A percentile compares a stretch with the other conserved stretches of the same genome.
Conservation (phyloP, 768 basidiomycete genomes). For the Tephrocybe sp. region DNA sequence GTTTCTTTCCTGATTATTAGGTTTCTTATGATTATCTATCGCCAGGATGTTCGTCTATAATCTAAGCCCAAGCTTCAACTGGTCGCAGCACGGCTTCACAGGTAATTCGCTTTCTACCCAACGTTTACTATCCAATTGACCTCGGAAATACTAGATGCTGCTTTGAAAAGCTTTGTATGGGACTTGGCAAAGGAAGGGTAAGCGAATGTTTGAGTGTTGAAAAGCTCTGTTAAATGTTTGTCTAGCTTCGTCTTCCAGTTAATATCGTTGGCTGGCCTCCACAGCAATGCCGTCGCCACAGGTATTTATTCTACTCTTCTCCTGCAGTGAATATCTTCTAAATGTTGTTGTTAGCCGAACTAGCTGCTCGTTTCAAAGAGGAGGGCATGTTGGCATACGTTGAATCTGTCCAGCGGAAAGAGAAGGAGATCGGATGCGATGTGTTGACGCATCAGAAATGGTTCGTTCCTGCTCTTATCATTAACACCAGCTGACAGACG, state of each 20-base stretch:
- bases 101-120: constrained; percentile 32
- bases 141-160: constrained; percentile 47
- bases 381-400: constrained; percentile 95
- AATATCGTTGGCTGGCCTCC: constrained; percentile 87
- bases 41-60: constrained; percentile 87
- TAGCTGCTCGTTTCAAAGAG: constrained; percentile 74
- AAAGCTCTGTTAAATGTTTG: constrained; percentile 4
- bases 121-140: constrained; percentile 2
- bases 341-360: constrained; percentile 61
- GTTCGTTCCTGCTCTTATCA: constrained; percentile 34
- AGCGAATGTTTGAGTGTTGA: constrained; percentile 14
- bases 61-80: constrained; percentile 92
- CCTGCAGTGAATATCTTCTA: no score
- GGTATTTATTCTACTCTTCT: constrained; percentile 38
- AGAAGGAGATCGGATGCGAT: constrained; percentile 85
- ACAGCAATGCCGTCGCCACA: constrained; percentile 76
- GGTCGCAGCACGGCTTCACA: constrained; percentile 79
- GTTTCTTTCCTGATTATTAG: constrained; percentile 11
- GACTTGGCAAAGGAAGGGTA: constrained; percentile 87
- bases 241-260: constrained; percentile 84
- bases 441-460: constrained; percentile 95
- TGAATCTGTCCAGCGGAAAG: constrained; percentile 81
- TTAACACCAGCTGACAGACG: neutral
- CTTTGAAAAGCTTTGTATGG: constrained; percentile 85
- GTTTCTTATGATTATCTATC: neutral